Evolutionary conservation across 176 grass and related monocot species (phyloP).

Genomic region (Musa troglodytarum): DNA sequence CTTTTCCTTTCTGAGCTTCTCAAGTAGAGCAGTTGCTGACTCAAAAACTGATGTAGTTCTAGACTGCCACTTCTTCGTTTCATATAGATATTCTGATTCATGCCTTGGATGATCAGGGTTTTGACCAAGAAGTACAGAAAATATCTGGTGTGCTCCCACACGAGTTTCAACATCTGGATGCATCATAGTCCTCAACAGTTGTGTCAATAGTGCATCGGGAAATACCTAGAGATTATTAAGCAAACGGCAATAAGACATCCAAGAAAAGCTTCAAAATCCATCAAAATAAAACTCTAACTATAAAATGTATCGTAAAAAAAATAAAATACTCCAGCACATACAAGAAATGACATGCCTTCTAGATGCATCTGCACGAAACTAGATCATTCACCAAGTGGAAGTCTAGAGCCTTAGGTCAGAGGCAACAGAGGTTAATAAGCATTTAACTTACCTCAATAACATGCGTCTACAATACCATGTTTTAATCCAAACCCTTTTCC

Average conservation of each 20-base stretch:
- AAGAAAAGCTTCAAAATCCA: not conserved
- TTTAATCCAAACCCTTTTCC: no score
- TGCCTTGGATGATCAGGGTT: constrained; percentile 54
- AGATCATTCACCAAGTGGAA: no score
- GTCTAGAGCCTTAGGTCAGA: no score
- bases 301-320: not conserved
- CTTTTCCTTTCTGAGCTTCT: constrained; percentile 93
- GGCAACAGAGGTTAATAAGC: no score
- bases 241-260: not conserved
- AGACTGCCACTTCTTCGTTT: constrained; percentile 90
- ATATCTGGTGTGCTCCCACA: constrained; percentile 83
- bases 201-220: constrained; percentile 80
- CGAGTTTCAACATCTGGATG: constrained; percentile 89
- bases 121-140: constrained; percentile 64
- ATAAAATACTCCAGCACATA: not conserved
- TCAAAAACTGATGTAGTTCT: constrained; percentile 85
- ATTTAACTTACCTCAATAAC: no score
- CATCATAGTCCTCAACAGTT: constrained; percentile 77
- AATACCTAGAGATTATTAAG: constrained; percentile 50
- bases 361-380: no score
- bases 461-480: no score
- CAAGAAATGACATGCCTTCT: not conserved
- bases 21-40: constrained; percentile 91
- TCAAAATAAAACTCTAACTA: constrained; percentile 23
- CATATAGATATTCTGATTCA: constrained; percentile 81